Evolutionary conservation across 306 rosid species (phyloP), one percentile per base, ranked within the genome.

Genomic region (Glycine tomentella): DNA sequence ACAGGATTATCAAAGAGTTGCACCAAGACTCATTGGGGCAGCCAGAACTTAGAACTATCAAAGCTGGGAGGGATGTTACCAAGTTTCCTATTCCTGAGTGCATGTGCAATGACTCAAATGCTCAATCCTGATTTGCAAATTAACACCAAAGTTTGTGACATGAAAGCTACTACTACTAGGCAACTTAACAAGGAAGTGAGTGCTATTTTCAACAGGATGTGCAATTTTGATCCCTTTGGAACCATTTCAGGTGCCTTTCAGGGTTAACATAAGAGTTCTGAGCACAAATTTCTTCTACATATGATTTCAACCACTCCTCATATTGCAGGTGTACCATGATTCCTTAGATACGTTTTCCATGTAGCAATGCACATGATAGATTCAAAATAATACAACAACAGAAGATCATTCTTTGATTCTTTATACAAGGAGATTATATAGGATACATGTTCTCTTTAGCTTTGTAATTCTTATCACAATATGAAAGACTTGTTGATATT

Each of bases 61-160:
- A 88, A 79, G 67, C 74, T 9, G 92, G 91, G 33, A 93, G 90
- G 74, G 98, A 95, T 61, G 98, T 95, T n/a, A 95, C 99, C 5
- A 95, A 95, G 87, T 93, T 82, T 81, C 99, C 99, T 7, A 38
- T 88, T 52, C 98, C 93, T 0, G 97, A 89, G 80, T 95, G 99
- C 78, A 93, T 95, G 98, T 95, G 99, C 83, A 86, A 87, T 61
- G 89, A 66, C 79, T 81, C 90, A 4, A 87, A 10, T 51, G 8
- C 80, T 48, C 81, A 0, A 78, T 79, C 84, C 9, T 38, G 65
- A 49, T 14, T 17, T 56, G 1, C 81, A 87, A 83, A 50, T 69
- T 69, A 46, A 67, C 9, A 40, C 88, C 57, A 81, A 81, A 52
- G 55, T 48, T 75, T 74, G 58, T 17, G 17, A 36, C 59, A 25